These are phyloP conservation scores for Scolecobasidium constrictum DNA, from an alignment of 2,329 filamentous ascomycete genomes.

Conservation along the genomic window DNA sequence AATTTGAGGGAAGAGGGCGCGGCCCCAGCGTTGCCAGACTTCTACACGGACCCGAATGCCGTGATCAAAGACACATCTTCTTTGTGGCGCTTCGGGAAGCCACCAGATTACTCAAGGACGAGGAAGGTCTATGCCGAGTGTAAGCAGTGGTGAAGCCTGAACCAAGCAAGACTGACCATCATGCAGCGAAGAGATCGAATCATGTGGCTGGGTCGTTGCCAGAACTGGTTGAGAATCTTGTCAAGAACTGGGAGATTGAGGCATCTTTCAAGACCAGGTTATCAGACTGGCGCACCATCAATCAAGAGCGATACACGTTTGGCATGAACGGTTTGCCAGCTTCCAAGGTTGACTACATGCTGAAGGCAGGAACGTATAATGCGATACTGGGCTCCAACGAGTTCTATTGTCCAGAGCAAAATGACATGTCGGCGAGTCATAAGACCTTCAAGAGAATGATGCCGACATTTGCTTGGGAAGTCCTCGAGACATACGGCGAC, in stretches of 20 bases:
- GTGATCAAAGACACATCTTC: constrained; percentile 43
- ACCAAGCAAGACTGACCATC: background rate
- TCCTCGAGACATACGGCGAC: constrained; percentile 55
- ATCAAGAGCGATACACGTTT: constrained; percentile 49
- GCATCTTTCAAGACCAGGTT: constrained; percentile 55
- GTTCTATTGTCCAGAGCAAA: constrained; percentile 52
- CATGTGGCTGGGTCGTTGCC: constrained; percentile 48
- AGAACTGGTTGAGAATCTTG: constrained; percentile 54
- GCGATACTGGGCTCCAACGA: constrained; percentile 53
- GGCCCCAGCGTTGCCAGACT: constrained; percentile 36
- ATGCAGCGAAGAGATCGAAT: constrained; percentile 44
- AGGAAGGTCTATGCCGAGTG: constrained; percentile 48
- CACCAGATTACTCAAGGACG: constrained; percentile 55
- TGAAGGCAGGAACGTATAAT: constrained; percentile 58
- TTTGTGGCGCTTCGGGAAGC: constrained; percentile 48
- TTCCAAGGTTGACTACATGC: constrained; percentile 51
- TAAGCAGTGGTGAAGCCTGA: too few species aligned
- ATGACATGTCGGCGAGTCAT: constrained; percentile 53
- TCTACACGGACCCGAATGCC: constrained; percentile 47
- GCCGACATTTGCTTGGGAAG: constrained; percentile 62
- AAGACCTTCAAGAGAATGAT: constrained; percentile 66
- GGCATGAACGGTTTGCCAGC: constrained; percentile 51
- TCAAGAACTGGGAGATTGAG: constrained; percentile 66
- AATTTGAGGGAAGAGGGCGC: too few species aligned
- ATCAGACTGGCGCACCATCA: constrained; percentile 55